phyloP scores from a whole-genome alignment of 768 basidiomycete genomes.

The Psilocybe cyanescens region DNA sequence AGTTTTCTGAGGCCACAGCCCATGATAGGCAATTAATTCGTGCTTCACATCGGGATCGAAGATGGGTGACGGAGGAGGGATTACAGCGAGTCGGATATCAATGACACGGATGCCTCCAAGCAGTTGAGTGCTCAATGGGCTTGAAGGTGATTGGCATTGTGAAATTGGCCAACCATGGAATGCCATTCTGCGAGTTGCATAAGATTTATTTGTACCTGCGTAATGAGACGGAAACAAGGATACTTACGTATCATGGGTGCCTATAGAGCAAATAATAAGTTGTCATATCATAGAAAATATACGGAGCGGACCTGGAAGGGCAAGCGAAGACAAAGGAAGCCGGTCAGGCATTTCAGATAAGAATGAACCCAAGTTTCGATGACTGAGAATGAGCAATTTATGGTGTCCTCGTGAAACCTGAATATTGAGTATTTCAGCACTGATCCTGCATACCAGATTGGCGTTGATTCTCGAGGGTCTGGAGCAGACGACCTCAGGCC shows the following conservation, averaged over 20 bases:
- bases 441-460: not conserved
- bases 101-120: constrained; percentile 78
- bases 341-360: constrained; percentile 65
- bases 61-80: constrained; percentile 31
- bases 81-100: constrained; percentile 79
- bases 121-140: constrained; percentile 71
- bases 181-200: constrained; percentile 57
- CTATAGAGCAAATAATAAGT: constrained; percentile 29
- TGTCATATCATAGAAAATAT: not conserved
- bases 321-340: constrained; percentile 70
- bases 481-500: not conserved
- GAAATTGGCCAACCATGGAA: constrained; percentile 86
- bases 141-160: constrained; percentile 77
- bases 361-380: constrained; percentile 60
- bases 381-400: constrained; percentile 60
- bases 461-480: not conserved
- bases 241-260: constrained; percentile 73
- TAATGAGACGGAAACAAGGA: not conserved
- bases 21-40: constrained; percentile 80
- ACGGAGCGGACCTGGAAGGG: constrained; percentile 70
- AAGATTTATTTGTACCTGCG: not conserved
- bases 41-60: constrained; percentile 13
- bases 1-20: constrained; percentile 67
- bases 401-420: constrained; percentile 51
- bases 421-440: not conserved